Evolutionary conservation across 176 grass and related monocot genomes (phyloP).

Genomic region (Carex cristatella): DNA sequence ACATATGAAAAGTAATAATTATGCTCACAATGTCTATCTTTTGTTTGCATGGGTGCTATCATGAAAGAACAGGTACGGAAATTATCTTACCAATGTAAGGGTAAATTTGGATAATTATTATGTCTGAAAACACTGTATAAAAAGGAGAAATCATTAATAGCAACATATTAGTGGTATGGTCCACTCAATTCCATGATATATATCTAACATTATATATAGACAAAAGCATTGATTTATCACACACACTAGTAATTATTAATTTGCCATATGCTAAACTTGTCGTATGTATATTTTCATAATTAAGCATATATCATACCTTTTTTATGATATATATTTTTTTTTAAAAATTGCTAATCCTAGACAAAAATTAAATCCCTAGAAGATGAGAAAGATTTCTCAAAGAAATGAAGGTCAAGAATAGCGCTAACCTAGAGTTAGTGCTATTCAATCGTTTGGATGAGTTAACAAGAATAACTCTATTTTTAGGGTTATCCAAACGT

Average conservation of each 20-base stretch:
- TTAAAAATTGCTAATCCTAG: too few species aligned
- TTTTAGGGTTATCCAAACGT: too few species aligned
- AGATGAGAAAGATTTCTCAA: background rate
- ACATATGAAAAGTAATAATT: conserved; percentile 20
- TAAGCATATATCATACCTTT: background rate
- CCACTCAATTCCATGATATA: background rate
- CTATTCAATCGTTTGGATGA: too few species aligned
- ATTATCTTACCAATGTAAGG: background rate
- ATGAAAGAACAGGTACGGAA: conserved; percentile 21
- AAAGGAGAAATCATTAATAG: conserved; percentile 20
- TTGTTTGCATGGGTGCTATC: conserved; percentile 19
- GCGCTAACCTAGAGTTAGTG: too few species aligned
- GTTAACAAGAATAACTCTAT: too few species aligned
- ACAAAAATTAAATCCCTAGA: too few species aligned
- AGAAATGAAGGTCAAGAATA: background rate
- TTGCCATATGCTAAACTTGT: background rate
- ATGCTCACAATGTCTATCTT: conserved; percentile 18
- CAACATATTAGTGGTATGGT: background rate
- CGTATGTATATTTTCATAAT: background rate
- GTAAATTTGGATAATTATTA: conserved; percentile 22
- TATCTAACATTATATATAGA: background rate
- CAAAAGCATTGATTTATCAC: background rate
- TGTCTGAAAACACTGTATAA: conserved; percentile 13
- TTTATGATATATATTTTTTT: too few species aligned
- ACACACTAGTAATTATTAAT: background rate